Evolutionary conservation across 2,329 filamentous ascomycete species (phyloP).

Genomic region (Neopestalotiopsis clavispora): DNA sequence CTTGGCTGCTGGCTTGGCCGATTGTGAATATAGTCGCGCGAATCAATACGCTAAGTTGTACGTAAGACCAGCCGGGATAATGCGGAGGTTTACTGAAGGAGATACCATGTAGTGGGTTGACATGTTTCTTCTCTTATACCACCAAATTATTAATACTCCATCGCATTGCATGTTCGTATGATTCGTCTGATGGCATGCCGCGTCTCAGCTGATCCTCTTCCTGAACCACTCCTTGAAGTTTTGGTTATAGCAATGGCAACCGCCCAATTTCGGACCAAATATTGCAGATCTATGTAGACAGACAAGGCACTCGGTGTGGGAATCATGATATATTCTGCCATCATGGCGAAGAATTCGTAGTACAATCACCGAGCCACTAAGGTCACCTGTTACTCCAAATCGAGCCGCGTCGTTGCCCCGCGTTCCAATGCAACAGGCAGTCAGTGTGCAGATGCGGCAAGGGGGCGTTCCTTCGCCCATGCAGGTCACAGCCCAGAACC

Average conservation of each 20-base stretch:
- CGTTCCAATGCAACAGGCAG: neutral
- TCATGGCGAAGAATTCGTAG: conserved; percentile 8
- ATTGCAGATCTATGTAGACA: too few relatives aligned
- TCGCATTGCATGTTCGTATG: neutral
- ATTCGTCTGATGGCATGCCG: neutral
- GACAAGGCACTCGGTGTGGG: neutral
- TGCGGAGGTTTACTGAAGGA: neutral
- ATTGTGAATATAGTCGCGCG: conserved; percentile 3
- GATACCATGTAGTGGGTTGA: neutral
- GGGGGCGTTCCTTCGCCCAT: neutral
- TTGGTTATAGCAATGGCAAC: too few relatives aligned
- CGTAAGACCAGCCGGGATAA: conserved; percentile 9
- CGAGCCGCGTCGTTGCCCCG: conserved; percentile 9
- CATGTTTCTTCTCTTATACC: neutral
- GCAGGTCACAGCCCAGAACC: neutral
- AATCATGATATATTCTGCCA: conserved; percentile 13
- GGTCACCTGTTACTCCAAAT: neutral
- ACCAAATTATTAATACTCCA: neutral
- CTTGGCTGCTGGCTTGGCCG: neutral
- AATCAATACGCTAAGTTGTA: conserved; percentile 7
- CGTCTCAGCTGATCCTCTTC: too few relatives aligned
- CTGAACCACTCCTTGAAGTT: too few relatives aligned
- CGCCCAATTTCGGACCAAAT: too few relatives aligned
- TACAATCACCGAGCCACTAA: neutral
- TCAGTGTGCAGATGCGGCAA: neutral